Conservation (phyloP, 1,139 yeast species). For the Petasospora fabianii region DNA sequence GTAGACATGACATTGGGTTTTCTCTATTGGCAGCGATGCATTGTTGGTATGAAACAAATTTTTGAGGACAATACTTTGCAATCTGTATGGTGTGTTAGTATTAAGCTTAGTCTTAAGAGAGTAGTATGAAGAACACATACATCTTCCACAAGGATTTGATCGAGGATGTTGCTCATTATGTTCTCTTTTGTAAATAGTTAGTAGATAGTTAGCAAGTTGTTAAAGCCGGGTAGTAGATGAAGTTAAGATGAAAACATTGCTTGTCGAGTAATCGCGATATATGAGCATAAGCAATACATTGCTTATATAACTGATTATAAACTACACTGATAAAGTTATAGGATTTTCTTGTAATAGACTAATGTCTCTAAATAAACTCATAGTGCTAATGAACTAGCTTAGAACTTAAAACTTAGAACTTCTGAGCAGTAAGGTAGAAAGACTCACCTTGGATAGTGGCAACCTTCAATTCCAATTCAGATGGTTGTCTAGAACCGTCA, state of each 20-base stretch:
- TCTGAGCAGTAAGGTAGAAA: conserved; percentile 32
- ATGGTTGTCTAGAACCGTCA: conserved; percentile 76
- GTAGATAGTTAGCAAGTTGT: too few species aligned
- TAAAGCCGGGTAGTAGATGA: too few species aligned
- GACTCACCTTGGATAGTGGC: conserved; percentile 58
- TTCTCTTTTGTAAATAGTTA: neutral
- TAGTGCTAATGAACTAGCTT: too few species aligned
- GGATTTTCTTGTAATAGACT: too few species aligned
- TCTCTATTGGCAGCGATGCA: conserved; percentile 31
- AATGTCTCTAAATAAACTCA: too few species aligned
- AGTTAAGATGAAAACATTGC: too few species aligned
- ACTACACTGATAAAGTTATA: too few species aligned
- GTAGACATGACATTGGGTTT: conserved; percentile 28
- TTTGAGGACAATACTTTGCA: conserved; percentile 33
- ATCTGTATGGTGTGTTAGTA: conserved; percentile 17
- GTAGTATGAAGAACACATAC: conserved; percentile 15
- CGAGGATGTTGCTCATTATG: conserved; percentile 24
- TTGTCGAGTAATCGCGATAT: too few species aligned
- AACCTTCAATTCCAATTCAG: conserved; percentile 59
- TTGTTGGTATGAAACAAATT: conserved; percentile 32
- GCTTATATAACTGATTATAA: too few species aligned
- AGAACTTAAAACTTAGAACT: conserved; percentile 19
- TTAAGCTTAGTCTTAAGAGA: neutral
- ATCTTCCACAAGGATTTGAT: conserved; percentile 27
- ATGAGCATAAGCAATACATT: too few species aligned